Evolutionary conservation across 2,329 filamentous ascomycete genomes (phyloP).

Genomic region (Fusarium sp.): DNA sequence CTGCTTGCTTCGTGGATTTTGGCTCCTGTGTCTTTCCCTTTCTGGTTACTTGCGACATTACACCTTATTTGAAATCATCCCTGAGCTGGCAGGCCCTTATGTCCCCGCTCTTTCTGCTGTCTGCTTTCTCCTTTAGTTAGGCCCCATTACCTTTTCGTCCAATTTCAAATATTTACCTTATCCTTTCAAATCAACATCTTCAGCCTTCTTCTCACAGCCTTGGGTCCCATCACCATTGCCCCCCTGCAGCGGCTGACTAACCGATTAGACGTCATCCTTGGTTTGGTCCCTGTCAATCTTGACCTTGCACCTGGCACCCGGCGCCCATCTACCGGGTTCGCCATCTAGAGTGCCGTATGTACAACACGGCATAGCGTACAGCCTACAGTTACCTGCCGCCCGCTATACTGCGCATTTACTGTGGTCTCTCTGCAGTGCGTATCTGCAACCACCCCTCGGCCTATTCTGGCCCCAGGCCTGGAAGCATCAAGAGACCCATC

Average conservation of each 20-base stretch:
- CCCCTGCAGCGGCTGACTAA: conserved; percentile 41
- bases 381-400: background rate
- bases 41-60: background rate
- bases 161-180: conserved; percentile 34
- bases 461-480: conserved; percentile 20
- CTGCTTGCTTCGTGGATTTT: conserved; percentile 3
- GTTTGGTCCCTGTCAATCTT: conserved; percentile 33
- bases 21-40: background rate
- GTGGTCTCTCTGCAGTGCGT: conserved; percentile 1
- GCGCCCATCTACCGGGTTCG: conserved; percentile 22
- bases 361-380: background rate
- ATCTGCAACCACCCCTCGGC: conserved; percentile 28
- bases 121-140: background rate
- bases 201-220: conserved; percentile 24
- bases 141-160: conserved; percentile 1
- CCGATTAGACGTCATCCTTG: conserved; percentile 31
- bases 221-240: background rate
- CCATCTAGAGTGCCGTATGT: conserved; percentile 16
- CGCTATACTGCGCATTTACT: conserved; percentile 4
- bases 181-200: conserved; percentile 27
- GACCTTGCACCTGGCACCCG: conserved; percentile 16
- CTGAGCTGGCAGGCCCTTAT: conserved; percentile 3
- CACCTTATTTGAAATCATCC: conserved; percentile 15
- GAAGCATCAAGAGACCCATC: conserved; percentile 28
- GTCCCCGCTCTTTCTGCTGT: conserved; percentile 10